phyloP scores from a whole-genome alignment of 2,329 filamentous ascomycete genomes.

The Cladorrhinum sp. region DNA sequence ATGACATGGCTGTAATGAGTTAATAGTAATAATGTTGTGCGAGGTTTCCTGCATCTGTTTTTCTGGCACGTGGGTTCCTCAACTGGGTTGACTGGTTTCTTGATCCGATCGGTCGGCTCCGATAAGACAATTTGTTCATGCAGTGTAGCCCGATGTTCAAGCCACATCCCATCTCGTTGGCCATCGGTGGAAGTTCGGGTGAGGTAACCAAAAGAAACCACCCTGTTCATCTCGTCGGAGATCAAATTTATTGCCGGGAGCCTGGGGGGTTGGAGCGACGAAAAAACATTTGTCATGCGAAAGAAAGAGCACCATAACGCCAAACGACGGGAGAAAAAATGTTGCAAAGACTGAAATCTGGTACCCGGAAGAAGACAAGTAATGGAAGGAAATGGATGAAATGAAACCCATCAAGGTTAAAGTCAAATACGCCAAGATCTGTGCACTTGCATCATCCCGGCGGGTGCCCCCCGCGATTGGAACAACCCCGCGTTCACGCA shows the following conservation, averaged over 20 bases:
- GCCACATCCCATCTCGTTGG: background rate
- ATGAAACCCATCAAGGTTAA: background rate
- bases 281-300: background rate
- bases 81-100: background rate
- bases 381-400: background rate
- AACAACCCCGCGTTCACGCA: background rate
- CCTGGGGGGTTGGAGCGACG: background rate
- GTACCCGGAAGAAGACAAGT: too few species aligned
- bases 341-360: background rate
- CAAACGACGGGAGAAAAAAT: background rate
- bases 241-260: background rate
- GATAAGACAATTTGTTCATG: background rate
- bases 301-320: background rate
- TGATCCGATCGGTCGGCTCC: background rate
- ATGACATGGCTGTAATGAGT: too few species aligned
- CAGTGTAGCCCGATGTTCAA: background rate
- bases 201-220: background rate
- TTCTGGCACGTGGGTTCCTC: background rate
- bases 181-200: background rate
- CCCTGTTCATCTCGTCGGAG: background rate
- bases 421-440: background rate
- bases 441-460: slow-evolving; percentile 4
- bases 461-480: background rate
- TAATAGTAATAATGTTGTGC: background rate
- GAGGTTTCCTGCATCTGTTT: background rate